These are phyloP conservation scores for Tilletia caries DNA, from an alignment of 1,284 basidiomycete species.

Conservation along the genomic window DNA sequence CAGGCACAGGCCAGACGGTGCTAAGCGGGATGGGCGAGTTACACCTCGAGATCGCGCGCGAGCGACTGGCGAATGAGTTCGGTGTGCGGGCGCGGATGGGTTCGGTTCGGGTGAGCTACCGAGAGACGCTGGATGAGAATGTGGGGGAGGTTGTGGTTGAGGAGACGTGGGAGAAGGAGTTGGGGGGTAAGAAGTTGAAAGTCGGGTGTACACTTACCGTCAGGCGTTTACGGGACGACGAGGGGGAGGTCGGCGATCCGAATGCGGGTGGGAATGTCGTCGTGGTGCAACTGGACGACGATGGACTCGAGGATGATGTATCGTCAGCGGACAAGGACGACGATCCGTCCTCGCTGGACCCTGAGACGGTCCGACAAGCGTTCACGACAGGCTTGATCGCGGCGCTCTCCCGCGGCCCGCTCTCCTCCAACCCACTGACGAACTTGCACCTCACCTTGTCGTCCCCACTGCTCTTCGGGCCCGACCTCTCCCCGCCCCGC, in stretches of 20 bases:
- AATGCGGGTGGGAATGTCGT: conserved; percentile 37
- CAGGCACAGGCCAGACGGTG: conserved; percentile 70
- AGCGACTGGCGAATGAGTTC: conserved; percentile 75
- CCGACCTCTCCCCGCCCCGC: conserved; percentile 31
- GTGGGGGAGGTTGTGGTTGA: conserved; percentile 19
- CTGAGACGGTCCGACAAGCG: conserved; percentile 17
- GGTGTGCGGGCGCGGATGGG: conserved; percentile 74
- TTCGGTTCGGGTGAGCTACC: conserved; percentile 71
- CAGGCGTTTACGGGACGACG: conserved; percentile 24
- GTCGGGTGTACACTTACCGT: conserved; percentile 30
- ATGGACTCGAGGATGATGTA: conserved; percentile 13
- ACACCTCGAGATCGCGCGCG: conserved; percentile 81
- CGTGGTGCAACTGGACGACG: conserved; percentile 22
- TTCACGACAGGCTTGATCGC: conserved; percentile 33
- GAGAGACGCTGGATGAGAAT: conserved; percentile 64
- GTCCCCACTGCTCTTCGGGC: conserved; percentile 30
- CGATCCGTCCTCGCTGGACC: conserved; percentile 20
- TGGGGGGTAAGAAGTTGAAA: conserved; percentile 41
- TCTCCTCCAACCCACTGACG: conserved; percentile 44
- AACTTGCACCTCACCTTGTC: conserved; percentile 30
- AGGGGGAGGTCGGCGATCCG: conserved; percentile 22
- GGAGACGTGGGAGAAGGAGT: conserved; percentile 40
- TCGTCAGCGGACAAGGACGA: not conserved
- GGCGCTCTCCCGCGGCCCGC: conserved; percentile 41
- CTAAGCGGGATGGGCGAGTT: conserved; percentile 78